These are phyloP conservation scores for Zea mays DNA, from an alignment of 176 grass and related monocot genomes.

Conservation along the genomic window DNA sequence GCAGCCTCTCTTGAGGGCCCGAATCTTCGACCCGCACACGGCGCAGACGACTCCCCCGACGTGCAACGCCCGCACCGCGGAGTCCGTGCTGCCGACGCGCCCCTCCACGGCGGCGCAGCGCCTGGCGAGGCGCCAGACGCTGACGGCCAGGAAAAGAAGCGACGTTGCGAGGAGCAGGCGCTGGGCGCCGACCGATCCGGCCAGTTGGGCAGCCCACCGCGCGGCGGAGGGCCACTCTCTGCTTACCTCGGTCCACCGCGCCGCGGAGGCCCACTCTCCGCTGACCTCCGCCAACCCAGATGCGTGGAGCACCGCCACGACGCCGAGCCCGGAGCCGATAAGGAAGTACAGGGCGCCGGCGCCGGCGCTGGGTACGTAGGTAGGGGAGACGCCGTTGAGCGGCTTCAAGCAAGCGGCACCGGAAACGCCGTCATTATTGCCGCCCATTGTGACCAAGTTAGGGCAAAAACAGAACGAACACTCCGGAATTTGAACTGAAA, in stretches of 20 bases:
- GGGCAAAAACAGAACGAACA: not conserved
- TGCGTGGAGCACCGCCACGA: slow-evolving; percentile 45
- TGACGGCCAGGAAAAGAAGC: slow-evolving; percentile 40
- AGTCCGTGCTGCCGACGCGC: slow-evolving; percentile 36
- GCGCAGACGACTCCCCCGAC: slow-evolving; percentile 49
- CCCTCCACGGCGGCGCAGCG: slow-evolving; percentile 48
- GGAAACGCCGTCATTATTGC: slow-evolving; percentile 36
- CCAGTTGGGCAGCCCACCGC: slow-evolving; percentile 12
- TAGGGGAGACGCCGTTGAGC: slow-evolving; percentile 29
- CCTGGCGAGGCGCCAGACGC: slow-evolving; percentile 46
- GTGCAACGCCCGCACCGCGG: slow-evolving; percentile 29
- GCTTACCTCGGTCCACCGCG: not conserved
- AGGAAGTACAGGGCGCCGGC: slow-evolving; percentile 45
- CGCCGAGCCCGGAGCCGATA: slow-evolving; percentile 46
- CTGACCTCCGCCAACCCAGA: slow-evolving; percentile 18
- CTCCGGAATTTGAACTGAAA: not conserved
- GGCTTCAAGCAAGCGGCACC: slow-evolving; percentile 31
- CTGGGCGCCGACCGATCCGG: not conserved
- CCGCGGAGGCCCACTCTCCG: slow-evolving; percentile 36
- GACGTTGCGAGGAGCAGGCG: slow-evolving; percentile 31
- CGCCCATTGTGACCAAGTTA: slow-evolving; percentile 30
- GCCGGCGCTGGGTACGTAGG: slow-evolving; percentile 18
- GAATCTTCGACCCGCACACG: slow-evolving; percentile 54
- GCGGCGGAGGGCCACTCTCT: slow-evolving; percentile 31
- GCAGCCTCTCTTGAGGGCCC: slow-evolving; percentile 42